Evolutionary conservation across 768 basidiomycete genomes (phyloP).

Genomic region (Podaxis mareebaensis): DNA sequence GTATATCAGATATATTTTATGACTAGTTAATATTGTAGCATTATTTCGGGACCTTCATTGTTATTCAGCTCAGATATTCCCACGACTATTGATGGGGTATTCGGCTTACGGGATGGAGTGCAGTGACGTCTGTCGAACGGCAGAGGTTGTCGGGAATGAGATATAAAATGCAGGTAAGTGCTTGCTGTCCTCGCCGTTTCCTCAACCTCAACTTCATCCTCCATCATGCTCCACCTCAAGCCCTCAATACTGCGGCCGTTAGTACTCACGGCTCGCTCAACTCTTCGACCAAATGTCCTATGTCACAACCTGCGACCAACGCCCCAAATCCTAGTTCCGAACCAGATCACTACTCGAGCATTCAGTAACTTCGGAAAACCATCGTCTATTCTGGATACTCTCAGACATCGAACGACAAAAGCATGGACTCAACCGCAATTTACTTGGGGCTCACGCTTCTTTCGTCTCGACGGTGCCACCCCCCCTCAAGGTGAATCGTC

Average conservation of each 20-base stretch:
- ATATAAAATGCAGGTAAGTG: background rate
- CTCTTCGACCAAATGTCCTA: background rate
- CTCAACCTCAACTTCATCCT: background rate
- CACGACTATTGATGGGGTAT: background rate
- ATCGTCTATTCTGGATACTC: constrained; percentile 2
- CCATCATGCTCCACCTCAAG: background rate
- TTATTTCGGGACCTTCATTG: background rate
- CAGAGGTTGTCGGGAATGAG: background rate
- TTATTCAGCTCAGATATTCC: background rate
- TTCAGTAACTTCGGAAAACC: constrained; percentile 8
- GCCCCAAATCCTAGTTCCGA: background rate
- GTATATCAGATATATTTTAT: background rate
- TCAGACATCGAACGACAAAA: background rate
- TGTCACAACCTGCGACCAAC: background rate
- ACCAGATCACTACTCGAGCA: background rate
- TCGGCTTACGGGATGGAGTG: background rate
- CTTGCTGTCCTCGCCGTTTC: background rate
- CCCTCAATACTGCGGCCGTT: background rate
- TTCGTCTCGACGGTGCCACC: background rate
- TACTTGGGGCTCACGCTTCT: background rate
- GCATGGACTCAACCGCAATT: constrained; percentile 2
- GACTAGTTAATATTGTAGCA: constrained; percentile 6
- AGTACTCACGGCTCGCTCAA: background rate
- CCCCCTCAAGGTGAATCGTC: background rate
- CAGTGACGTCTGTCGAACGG: constrained; percentile 12